Evolutionary conservation across 2,329 filamentous ascomycete genomes (phyloP).

Genomic region (Paraphaeosphaeria sporulosa): DNA sequence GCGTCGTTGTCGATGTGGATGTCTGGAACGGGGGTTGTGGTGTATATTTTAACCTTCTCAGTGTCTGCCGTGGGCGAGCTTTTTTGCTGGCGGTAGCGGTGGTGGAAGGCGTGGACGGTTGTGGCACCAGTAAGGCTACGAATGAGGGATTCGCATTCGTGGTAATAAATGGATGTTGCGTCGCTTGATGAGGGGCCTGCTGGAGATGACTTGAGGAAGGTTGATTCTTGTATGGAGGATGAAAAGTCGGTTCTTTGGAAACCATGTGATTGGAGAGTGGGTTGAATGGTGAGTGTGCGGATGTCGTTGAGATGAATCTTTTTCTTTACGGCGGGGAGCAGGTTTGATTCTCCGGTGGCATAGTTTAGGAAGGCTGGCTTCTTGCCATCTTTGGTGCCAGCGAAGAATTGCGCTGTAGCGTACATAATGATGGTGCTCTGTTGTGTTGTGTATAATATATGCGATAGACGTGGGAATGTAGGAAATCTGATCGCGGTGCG

Average conservation of each 20-base stretch:
- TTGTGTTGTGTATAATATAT: not conserved
- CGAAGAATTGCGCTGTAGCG: conserved; percentile 10
- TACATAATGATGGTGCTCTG: not conserved
- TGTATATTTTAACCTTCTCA: conserved; percentile 5
- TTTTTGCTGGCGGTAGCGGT: conserved; percentile 9
- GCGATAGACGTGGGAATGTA: not conserved
- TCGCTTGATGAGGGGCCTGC: not conserved
- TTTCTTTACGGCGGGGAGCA: conserved; percentile 3
- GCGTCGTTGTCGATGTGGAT: conserved; percentile 15
- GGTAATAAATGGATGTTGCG: not conserved
- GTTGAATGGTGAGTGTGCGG: not conserved
- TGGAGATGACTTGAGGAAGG: not conserved
- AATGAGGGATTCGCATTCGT: conserved; percentile 8
- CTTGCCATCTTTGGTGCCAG: conserved; percentile 7
- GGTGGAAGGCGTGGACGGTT: conserved; percentile 5
- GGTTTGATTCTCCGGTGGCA: conserved; percentile 4
- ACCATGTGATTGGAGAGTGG: not conserved
- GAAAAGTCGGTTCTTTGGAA: not conserved
- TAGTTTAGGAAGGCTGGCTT: conserved; percentile 11
- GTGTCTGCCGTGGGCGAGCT: not conserved
- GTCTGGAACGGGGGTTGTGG: conserved; percentile 9
- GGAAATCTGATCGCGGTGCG: no score
- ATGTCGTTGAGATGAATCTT: conserved; percentile 6
- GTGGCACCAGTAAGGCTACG: conserved; percentile 1
- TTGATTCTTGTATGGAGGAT: not conserved